A percentile compares a stretch with the other conserved stretches of the same genome.
Conservation (phyloP, 2,329 filamentous ascomycete genomes). For the Phoma sp. region DNA sequence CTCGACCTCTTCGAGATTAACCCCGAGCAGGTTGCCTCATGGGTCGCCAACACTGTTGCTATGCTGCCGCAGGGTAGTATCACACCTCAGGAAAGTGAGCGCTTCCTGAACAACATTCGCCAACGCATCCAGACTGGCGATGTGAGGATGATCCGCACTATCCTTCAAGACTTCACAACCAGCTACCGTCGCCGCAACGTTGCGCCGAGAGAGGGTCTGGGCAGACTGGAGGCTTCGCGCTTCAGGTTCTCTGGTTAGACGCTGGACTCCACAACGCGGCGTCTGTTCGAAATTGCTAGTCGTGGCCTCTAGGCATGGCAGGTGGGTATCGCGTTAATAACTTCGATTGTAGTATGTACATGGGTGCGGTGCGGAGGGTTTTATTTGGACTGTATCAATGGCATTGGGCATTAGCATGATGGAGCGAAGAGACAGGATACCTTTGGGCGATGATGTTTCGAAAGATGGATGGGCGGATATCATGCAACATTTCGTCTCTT, state of each 20-base stretch:
- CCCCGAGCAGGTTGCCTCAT: conserved; percentile 76
- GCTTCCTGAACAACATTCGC: conserved; percentile 79
- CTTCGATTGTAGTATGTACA: conserved; percentile 10
- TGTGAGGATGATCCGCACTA: conserved; percentile 78
- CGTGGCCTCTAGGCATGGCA: not conserved
- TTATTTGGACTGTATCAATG: conserved; percentile 9
- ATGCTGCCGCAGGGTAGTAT: conserved; percentile 79
- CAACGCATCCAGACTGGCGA: conserved; percentile 74
- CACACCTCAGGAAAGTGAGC: conserved; percentile 77
- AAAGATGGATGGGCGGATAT: conserved; percentile 1
- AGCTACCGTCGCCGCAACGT: conserved; percentile 92
- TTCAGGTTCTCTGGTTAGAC: conserved; percentile 72
- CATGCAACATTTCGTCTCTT: conserved; percentile 1
- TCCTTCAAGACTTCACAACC: conserved; percentile 96
- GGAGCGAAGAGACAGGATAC: conserved; percentile 18
- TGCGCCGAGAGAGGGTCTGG: conserved; percentile 89
- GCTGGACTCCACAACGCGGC: conserved; percentile 13
- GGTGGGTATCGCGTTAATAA: too few relatives aligned
- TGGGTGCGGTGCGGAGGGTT: not conserved
- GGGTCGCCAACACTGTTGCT: conserved; percentile 83
- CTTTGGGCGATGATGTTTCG: conserved; percentile 13
- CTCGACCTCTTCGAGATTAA: conserved; percentile 87
- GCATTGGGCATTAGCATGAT: conserved; percentile 20
- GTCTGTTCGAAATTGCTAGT: not conserved
- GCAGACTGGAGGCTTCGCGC: conserved; percentile 81